phyloP scores from a whole-genome alignment of 164 flowering plant species.

The Vitis cinerea region DNA sequence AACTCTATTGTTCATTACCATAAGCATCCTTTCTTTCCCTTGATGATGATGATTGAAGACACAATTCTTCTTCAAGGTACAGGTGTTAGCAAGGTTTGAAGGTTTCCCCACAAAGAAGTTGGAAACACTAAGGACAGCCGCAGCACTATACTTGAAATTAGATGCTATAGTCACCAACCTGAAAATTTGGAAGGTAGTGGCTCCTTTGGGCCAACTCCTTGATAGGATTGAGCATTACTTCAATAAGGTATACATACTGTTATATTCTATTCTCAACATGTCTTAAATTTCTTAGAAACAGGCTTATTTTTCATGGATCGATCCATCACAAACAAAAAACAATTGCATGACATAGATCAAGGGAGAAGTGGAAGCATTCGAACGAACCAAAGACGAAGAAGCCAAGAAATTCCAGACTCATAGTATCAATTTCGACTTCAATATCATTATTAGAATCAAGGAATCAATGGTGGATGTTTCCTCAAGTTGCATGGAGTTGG shows the following conservation, averaged over 20 bases:
- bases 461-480: constrained; percentile 87
- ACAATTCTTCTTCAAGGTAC: not conserved
- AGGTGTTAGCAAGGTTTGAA: constrained; percentile 84
- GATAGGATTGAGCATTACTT: constrained; percentile 73
- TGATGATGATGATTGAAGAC: too few species aligned
- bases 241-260: constrained; percentile 53
- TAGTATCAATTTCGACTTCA: constrained; percentile 68
- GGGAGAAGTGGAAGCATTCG: constrained; percentile 64
- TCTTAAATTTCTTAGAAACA: not conserved
- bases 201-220: constrained; percentile 52
- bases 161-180: constrained; percentile 44
- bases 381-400: constrained; percentile 81
- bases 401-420: constrained; percentile 59
- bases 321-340: too few species aligned
- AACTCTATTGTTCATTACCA: too few species aligned
- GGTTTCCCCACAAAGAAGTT: constrained; percentile 76
- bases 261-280: not conserved
- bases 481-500: constrained; percentile 77
- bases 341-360: constrained; percentile 49
- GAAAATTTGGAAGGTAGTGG: constrained; percentile 54
- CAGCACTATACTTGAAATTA: constrained; percentile 59
- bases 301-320: too few species aligned
- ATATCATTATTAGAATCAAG: constrained; percentile 56
- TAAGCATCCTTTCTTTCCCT: too few species aligned
- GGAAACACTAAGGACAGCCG: constrained; percentile 71